Percentiles rank a stretch among this genome's conserved stretches.
Evolutionary conservation across 192 early-diverging fungal genomes (phyloP).

Genomic region (Coemansia sp.): DNA sequence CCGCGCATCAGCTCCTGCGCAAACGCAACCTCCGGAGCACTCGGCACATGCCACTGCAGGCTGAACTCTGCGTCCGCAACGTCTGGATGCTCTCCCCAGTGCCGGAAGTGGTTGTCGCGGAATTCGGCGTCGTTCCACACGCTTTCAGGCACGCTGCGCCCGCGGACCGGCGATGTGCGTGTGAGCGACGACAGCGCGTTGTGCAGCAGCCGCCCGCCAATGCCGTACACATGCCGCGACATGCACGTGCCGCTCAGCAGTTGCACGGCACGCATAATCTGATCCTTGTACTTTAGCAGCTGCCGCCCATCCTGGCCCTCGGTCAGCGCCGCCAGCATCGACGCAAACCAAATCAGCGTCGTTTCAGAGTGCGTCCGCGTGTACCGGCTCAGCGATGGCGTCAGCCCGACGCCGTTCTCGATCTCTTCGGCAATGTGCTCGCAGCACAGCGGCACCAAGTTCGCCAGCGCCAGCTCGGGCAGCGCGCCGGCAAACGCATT

Average conservation of each 20-base stretch:
- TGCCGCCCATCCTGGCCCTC: constrained; percentile 22
- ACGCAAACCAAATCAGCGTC: constrained; percentile 48
- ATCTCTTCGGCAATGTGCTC: constrained; percentile 44
- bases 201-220: constrained; percentile 19
- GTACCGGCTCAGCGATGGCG: constrained; percentile 39
- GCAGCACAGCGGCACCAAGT: constrained; percentile 36
- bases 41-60: constrained; percentile 79
- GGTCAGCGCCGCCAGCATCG: constrained; percentile 23
- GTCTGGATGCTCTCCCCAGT: constrained; percentile 71
- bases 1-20: constrained; percentile 62
- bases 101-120: constrained; percentile 63
- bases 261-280: constrained; percentile 14
- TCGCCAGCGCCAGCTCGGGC: constrained; percentile 33
- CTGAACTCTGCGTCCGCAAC: constrained; percentile 46
- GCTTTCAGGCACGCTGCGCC: constrained; percentile 32
- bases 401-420: constrained; percentile 35
- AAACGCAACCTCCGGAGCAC: constrained; percentile 62
- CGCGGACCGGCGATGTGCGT: constrained; percentile 10
- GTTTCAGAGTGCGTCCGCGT: constrained; percentile 43
- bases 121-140: constrained; percentile 52
- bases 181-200: constrained; percentile 14
- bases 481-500: constrained; percentile 35
- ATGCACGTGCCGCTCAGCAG: constrained; percentile 29
- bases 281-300: constrained; percentile 26
- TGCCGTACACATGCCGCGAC: constrained; percentile 42